These are phyloP conservation scores for Starmerella khaoyaiensis DNA, from an alignment of 805 yeast species.

Conservation along the genomic window DNA sequence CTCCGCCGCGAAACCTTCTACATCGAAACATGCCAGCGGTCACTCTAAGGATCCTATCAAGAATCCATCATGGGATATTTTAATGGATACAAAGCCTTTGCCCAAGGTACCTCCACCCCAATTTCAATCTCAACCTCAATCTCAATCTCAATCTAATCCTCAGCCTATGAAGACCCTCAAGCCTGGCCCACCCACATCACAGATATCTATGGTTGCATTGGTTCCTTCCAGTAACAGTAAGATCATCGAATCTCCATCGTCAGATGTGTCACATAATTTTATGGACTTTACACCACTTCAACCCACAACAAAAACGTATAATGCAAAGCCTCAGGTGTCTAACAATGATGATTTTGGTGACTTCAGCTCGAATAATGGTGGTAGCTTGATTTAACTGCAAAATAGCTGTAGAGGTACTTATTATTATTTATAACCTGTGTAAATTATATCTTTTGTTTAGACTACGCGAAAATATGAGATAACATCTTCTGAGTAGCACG, in stretches of 20 bases:
- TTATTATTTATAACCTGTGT: too few relatives aligned
- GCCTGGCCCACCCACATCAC: neutral
- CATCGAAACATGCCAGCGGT: too few relatives aligned
- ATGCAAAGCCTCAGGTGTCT: neutral
- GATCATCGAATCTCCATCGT: too few relatives aligned
- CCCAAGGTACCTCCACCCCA: neutral
- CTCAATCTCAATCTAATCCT: too few relatives aligned
- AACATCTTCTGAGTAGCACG: constrained; percentile 91
- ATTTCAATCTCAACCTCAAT: too few relatives aligned
- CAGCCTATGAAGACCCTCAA: neutral
- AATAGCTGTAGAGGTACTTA: constrained; percentile 1
- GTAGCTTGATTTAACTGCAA: constrained; percentile 6
- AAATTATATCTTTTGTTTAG: too few relatives aligned
- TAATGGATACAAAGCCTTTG: neutral
- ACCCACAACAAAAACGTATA: constrained; percentile 3
- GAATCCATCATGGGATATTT: too few relatives aligned
- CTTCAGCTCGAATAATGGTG: constrained; percentile 2
- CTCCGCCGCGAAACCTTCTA: neutral
- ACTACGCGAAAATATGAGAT: constrained; percentile 51
- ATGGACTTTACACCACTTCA: constrained; percentile 5
- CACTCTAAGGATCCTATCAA: too few relatives aligned
- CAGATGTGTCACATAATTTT: neutral
- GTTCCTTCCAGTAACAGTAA: neutral
- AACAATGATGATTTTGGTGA: constrained; percentile 5
- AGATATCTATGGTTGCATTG: constrained; percentile 2